Conservation (phyloP, 768 basidiomycete species). For the Boletus pseudopeckii region DNA sequence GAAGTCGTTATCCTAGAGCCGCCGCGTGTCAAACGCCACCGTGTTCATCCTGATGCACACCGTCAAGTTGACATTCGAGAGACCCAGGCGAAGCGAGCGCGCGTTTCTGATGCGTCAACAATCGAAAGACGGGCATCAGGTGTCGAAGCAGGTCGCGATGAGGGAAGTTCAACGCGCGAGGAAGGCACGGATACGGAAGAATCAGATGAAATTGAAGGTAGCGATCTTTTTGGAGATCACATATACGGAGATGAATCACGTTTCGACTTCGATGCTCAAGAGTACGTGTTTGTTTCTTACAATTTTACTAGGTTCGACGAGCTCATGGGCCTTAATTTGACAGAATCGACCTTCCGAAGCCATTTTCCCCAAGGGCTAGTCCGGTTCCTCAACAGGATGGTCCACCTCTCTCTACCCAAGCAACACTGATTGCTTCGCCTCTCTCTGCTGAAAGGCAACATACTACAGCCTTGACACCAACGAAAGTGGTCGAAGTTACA, state of each 20-base stretch:
- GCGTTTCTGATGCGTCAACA: not conserved
- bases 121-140: not conserved
- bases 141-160: not conserved
- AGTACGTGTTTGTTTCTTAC: constrained; percentile 10
- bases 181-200: not conserved
- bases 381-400: not conserved
- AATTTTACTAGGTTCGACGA: not conserved
- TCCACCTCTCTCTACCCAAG: constrained; percentile 22
- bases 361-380: not conserved
- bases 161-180: not conserved
- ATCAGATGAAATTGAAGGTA: constrained; percentile 12
- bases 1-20: not conserved
- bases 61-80: not conserved
- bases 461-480: not conserved
- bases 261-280: not conserved
- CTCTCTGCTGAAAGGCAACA: not conserved
- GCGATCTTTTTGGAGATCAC: constrained; percentile 24
- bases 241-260: not conserved
- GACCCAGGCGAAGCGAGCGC: constrained; percentile 14
- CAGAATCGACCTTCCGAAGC: constrained; percentile 4
- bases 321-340: not conserved
- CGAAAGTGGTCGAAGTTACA: not conserved
- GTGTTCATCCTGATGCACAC: constrained; percentile 3
- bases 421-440: constrained; percentile 26
- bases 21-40: constrained; percentile 16